Evolutionary conservation across 306 rosid species (phyloP), one percentile per base, ranked within the genome.

Genomic region (Pterocarpus macrocarpus): DNA sequence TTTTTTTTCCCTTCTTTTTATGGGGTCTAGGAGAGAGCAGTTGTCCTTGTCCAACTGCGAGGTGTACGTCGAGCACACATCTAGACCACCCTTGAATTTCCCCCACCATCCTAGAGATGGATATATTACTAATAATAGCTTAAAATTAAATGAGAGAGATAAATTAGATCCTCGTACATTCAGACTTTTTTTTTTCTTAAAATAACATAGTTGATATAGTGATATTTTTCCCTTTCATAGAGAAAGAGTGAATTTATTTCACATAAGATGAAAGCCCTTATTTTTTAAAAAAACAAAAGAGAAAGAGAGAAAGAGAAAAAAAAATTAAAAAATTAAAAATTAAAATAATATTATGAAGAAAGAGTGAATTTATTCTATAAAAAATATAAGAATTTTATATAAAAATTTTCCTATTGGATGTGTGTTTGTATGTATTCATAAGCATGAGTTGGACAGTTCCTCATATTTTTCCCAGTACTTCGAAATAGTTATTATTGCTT

Each of bases 1-100:
- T 14, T 52, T 52, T 4, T 52, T 55, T 76, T 72, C 81, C 53
- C 64, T 53, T 81, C 72, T 58, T 79, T 76, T 75, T 32, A 14
- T 67, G 76, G 82, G 90, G 86, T 69, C 63, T 85, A 81, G 76
- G 71, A 34, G 53, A 85, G 63, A 71, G 62, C 55, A 75, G 89
- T 79, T 82, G 88, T 87, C 86, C 43, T 81, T 85, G 5, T 90
- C 84, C n/a, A 65, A 38, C 63, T 43, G 70, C 38, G 13, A 61
- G 71, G 80, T 3, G 62, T 61, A 79, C 77, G n/a, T 75, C 57
- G 76, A 78, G 82, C 83, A 75, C 85, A 78, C 85, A 82, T 66
- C 4, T 45, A 53, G 76, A 69, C 78, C 80, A 44, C 75, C 82
- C 80, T 69, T 79, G 8, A 65, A 73, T 41, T 75, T 71, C 75